Evolutionary conservation across 176 grass and related monocot species (phyloP), one percentile per base, ranked within the genome.

Genomic region (Tuctoria greenei): DNA sequence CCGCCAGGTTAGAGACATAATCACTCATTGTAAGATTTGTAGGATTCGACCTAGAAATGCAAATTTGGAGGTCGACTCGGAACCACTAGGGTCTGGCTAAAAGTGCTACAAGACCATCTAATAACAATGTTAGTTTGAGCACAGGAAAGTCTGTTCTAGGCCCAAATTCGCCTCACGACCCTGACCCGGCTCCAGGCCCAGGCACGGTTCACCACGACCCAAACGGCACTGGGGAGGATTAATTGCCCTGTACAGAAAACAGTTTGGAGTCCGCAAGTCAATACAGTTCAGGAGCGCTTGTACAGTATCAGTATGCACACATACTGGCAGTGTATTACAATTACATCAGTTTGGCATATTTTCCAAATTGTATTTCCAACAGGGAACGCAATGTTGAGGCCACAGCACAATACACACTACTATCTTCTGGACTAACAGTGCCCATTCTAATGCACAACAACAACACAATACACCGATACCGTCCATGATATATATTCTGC

Each of bases 1-100:
- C 90, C 93, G 76, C 55, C 75, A 83, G 50, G 7, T 74, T n/a
- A 75, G 55, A 83, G 62, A 83, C 54, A 83, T 4, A 37, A 79
- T 79, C 79, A 78, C 12, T 45, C 10, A 27, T 9, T 12, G 34
- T 46, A 67, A 73, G 34, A 83, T 83, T 8, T 61, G 66, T 28
- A 52, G 52, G 43, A 83, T 88, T 67, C 20, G 63, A 83, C 75
- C 86, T 69, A 79, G 67, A 31, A 69, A 52, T 17, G 69, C 52
- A 54, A 45, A 10, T 27, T 54, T 83, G 63, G 25, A 31, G 62
- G 69, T 20, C 45, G 15, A 75, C 84, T 65, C 4, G 80, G 35
- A 55, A 75, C 76, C 86, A 76, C 86, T 82, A 86, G 38, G 81
- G 81, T 41, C 63, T 90, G 35, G 25, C 77, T 82, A 75, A 42